These are phyloP conservation scores for Eucalyptus erythrocorys DNA, from an alignment of 345 rosid species.

Conservation along the genomic window DNA sequence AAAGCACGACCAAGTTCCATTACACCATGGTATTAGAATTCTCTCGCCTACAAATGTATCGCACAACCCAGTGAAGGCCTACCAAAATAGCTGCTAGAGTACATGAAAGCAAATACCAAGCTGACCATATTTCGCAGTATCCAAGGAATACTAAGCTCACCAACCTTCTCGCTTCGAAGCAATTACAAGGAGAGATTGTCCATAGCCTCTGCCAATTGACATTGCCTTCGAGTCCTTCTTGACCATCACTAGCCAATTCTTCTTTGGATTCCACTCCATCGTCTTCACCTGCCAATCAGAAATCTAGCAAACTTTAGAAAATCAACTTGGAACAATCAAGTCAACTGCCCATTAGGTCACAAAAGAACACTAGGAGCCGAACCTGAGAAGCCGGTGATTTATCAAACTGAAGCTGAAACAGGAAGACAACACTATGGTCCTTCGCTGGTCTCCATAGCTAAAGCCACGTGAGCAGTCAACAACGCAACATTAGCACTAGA, in stretches of 20 bases:
- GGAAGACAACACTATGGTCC: too few species aligned
- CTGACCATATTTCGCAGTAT: background rate
- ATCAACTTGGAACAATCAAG: fast-evolving
- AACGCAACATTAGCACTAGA: fast-evolving
- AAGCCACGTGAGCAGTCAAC: fast-evolving
- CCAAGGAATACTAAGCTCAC: background rate
- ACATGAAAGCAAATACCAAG: too few species aligned
- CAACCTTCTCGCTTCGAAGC: background rate
- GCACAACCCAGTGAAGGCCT: too few species aligned
- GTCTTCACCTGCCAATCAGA: background rate
- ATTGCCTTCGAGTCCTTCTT: background rate
- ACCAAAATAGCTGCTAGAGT: too few species aligned
- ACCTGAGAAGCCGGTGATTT: too few species aligned
- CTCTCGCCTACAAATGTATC: fast-evolving
- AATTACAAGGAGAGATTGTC: background rate
- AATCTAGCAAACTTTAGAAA: background rate
- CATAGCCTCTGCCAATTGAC: background rate
- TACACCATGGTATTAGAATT: too few species aligned
- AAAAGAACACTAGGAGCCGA: too few species aligned
- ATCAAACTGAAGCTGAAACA: fast-evolving
- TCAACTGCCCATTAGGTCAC: too few species aligned
- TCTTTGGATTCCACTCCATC: background rate
- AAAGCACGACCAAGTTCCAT: too few species aligned
- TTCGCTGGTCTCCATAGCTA: too few species aligned
- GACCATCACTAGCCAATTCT: fast-evolving